Evolutionary conservation across 2,329 filamentous ascomycete genomes (phyloP).

Genomic region (Epichloe gansuensis): DNA sequence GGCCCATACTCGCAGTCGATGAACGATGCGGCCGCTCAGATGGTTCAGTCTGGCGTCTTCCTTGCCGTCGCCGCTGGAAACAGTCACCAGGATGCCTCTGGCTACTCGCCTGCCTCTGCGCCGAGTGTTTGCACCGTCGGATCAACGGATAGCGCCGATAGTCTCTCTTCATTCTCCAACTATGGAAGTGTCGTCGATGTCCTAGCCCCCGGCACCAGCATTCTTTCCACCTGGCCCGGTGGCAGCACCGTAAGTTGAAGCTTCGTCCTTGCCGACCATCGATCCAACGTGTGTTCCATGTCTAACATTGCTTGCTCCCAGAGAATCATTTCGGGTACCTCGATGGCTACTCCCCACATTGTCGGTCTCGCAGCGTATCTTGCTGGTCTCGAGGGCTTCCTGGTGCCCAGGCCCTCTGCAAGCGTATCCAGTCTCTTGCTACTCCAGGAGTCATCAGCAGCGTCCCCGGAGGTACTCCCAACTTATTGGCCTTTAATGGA

Average conservation of each 20-base stretch:
- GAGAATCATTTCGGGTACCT: constrained; percentile 31
- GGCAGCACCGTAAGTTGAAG: constrained; percentile 15
- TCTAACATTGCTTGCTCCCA: constrained; percentile 3
- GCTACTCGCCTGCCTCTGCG: constrained; percentile 36
- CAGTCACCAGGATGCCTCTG: constrained; percentile 28
- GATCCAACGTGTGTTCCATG: not conserved
- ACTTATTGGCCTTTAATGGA: constrained; percentile 15
- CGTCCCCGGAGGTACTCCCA: constrained; percentile 11
- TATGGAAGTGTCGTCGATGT: constrained; percentile 37
- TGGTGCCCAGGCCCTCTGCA: constrained; percentile 11
- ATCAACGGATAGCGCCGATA: constrained; percentile 29
- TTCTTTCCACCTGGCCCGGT: constrained; percentile 36
- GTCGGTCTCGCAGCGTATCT: constrained; percentile 31
- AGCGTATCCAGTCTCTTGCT: constrained; percentile 1
- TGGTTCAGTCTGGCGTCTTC: constrained; percentile 35
- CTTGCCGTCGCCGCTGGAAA: constrained; percentile 46
- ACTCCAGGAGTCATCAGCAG: constrained; percentile 13
- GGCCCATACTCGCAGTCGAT: constrained; percentile 32
- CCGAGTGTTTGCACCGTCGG: constrained; percentile 40
- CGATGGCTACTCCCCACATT: constrained; percentile 31
- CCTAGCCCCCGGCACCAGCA: constrained; percentile 35
- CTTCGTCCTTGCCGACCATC: too few relatives aligned
- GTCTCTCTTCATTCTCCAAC: constrained; percentile 37
- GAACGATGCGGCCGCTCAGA: constrained; percentile 36
- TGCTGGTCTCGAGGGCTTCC: constrained; percentile 26